Conservation (phyloP, 495 filamentous ascomycete genomes). For the Achaetomiella virescens region DNA sequence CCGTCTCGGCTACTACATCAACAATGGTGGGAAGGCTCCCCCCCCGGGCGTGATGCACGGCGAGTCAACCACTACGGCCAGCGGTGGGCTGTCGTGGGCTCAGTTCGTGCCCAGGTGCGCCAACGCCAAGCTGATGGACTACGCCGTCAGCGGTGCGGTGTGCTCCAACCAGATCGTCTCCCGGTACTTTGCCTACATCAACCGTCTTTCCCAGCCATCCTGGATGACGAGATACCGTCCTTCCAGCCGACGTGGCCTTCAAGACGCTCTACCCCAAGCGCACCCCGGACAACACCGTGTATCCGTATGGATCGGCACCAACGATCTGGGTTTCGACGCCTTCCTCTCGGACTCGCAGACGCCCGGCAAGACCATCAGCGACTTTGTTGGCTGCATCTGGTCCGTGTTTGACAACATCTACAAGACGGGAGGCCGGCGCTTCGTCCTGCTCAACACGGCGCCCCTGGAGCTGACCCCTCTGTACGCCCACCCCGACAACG, state of each 20-base stretch:
- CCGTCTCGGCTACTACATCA: conserved; percentile 54
- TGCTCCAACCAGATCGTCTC: conserved; percentile 62
- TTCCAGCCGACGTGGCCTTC: conserved; percentile 55
- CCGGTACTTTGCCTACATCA: conserved; percentile 43
- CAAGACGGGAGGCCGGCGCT: conserved; percentile 57
- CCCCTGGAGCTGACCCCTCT: conserved; percentile 58
- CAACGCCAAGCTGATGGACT: conserved; percentile 61
- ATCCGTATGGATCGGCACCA: conserved; percentile 75
- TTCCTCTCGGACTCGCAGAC: conserved; percentile 59
- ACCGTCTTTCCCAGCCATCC: conserved; percentile 53
- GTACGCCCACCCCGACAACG: conserved; percentile 47
- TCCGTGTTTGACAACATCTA: conserved; percentile 53
- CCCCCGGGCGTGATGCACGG: conserved; percentile 50
- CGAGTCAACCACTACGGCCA: conserved; percentile 43
- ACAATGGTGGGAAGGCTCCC: conserved; percentile 51
- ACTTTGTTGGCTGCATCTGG: conserved; percentile 63
- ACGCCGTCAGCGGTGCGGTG: conserved; percentile 62
- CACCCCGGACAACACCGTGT: conserved; percentile 54
- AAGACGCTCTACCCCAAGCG: conserved; percentile 46
- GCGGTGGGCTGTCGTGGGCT: conserved; percentile 63
- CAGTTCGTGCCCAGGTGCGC: conserved; percentile 53
- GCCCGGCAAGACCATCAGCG: conserved; percentile 49
- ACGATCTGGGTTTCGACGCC: conserved; percentile 59
- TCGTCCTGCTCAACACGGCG: conserved; percentile 60
- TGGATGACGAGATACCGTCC: conserved; percentile 62